Evolutionary conservation across 2,329 filamentous ascomycete genomes (phyloP).

Genomic region (Tolypocladium sp.): DNA sequence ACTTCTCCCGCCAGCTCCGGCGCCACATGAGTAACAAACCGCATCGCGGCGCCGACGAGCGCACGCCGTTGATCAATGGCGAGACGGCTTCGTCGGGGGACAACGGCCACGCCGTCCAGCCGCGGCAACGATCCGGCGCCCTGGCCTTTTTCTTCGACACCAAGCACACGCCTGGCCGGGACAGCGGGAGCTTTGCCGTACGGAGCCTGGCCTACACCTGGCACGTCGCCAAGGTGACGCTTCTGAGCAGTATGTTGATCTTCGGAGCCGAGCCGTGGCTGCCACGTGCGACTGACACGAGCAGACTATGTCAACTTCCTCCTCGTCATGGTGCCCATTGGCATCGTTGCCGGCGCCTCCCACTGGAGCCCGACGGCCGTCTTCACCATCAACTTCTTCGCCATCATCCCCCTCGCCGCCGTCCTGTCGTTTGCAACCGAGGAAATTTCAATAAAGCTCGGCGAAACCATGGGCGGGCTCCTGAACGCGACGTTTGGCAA

Average conservation of each 20-base stretch:
- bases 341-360: constrained; percentile 56
- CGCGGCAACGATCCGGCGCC: constrained; percentile 12
- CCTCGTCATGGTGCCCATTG: constrained; percentile 65
- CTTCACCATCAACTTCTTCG: constrained; percentile 72
- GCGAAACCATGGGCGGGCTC: constrained; percentile 64
- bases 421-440: constrained; percentile 71
- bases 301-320: constrained; percentile 57
- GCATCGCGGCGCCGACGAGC: constrained; percentile 22
- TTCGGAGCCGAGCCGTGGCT: background rate
- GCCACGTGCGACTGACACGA: background rate
- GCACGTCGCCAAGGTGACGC: constrained; percentile 48
- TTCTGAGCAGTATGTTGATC: constrained; percentile 45
- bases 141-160: constrained; percentile 39
- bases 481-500: constrained; percentile 74
- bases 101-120: constrained; percentile 10
- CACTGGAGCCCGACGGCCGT: constrained; percentile 58
- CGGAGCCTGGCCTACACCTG: constrained; percentile 38
- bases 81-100: constrained; percentile 15
- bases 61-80: constrained; percentile 32
- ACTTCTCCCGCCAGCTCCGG: constrained; percentile 14
- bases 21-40: constrained; percentile 23
- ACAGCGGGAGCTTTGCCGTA: constrained; percentile 36
- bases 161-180: constrained; percentile 40
- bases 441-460: constrained; percentile 63
- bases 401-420: constrained; percentile 67